Evolutionary conservation across 2,329 filamentous ascomycete genomes (phyloP), one percentile per base, ranked within the genome.

Genomic region (Colletotrichum nymphaeae): DNA sequence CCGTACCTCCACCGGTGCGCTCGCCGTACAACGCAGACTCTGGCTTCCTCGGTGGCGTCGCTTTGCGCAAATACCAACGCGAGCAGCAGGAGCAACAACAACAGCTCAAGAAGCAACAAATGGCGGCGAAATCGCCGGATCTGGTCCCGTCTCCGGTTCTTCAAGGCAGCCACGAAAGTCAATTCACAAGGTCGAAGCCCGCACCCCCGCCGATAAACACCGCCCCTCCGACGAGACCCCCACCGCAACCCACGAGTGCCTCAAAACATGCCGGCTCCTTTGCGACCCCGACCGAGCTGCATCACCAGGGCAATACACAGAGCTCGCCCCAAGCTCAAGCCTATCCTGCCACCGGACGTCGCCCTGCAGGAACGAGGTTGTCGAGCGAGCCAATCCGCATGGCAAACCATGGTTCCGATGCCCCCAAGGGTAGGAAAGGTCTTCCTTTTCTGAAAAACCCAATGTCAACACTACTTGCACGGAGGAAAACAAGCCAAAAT

Each of bases 381-480:
- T 75, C 80, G 37, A 82, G 80, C 63, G 85, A 88, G 37, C 77
- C 84, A 5, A 65, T 80, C 30, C 74, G 80, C n/a, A 78, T 78
- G n/a, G 76, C 81, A 8, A 75, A 78, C 28, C 73, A 78, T 26
- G 78, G 77, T 19, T 76, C 78, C 12, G 87, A 89, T 63, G 79
- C 81, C 5, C 80, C 84, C 1, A 88, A 86, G 77, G 82, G 84
- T 32, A 89, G 86, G 75, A 90, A 90, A 75, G 84, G 88, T 2
- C 80, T 90, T 49, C 88, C 89, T 0, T 91, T 91, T 66, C 81
- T 91, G 9, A 90, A 90, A 77, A 90, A 90, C 68, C 87, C 89
- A 55, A 88, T 91, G 85, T 89, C 90, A 2, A 89, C 88, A 0
- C 79, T 92, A 26, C 83, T 92, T 63, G 84, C 88, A 83, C 86